Evolutionary conservation across 352 stramenopile species (phyloP).

Genomic region (Phytophthora megakarya): DNA sequence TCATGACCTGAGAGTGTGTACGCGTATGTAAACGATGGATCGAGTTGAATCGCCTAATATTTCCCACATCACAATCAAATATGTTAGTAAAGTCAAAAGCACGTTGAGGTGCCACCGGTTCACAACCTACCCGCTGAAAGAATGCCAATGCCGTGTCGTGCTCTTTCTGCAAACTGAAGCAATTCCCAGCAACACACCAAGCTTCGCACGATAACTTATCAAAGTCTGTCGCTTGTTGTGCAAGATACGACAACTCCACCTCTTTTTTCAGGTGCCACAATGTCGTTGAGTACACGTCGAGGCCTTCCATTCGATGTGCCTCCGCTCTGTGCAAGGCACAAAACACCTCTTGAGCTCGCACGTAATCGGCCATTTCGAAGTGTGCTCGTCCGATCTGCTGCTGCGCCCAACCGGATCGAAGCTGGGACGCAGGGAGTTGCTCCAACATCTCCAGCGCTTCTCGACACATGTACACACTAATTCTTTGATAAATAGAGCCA

Average conservation of each 20-base stretch:
- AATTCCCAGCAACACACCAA: conserved; percentile 98
- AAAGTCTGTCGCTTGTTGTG: conserved; percentile 93
- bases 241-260: conserved; percentile 96
- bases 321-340: conserved; percentile 90
- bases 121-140: conserved; percentile 87
- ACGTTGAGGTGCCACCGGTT: background rate
- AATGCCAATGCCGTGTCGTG: conserved; percentile 96
- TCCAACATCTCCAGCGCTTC: conserved; percentile 91
- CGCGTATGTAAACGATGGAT: conserved; percentile 96
- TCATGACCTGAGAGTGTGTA: conserved; percentile 98
- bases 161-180: conserved; percentile 98
- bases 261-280: conserved; percentile 98
- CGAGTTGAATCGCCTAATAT: conserved; percentile 90
- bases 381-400: conserved; percentile 94
- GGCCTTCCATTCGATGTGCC: conserved; percentile 92
- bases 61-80: background rate
- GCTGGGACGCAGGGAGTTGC: conserved; percentile 82
- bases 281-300: conserved; percentile 96
- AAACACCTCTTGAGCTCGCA: conserved; percentile 87
- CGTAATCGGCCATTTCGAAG: conserved; percentile 97
- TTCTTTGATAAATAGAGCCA: conserved; percentile 73
- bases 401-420: conserved; percentile 92
- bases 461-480: conserved; percentile 79
- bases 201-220: conserved; percentile 93
- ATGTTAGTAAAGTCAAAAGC: conserved; percentile 3